phyloP scores from a whole-genome alignment of 2,329 filamentous ascomycete species.

The Fusarium ramigenum region DNA sequence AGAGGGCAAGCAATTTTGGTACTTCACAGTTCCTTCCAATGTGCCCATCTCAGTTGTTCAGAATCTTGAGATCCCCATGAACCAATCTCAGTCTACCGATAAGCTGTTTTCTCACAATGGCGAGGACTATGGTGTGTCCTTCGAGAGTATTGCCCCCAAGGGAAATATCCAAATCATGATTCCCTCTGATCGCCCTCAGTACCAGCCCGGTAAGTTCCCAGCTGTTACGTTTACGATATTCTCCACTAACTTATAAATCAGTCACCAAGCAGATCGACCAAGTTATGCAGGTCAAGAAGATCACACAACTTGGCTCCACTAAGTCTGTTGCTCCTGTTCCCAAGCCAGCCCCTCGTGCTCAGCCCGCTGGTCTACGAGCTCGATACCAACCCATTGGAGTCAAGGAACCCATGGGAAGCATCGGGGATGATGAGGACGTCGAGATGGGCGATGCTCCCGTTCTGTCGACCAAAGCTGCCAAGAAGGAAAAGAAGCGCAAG shows the following conservation, averaged over 20 bases:
- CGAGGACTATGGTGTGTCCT: conserved; percentile 68
- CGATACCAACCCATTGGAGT: conserved; percentile 75
- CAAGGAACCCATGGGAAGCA: conserved; percentile 46
- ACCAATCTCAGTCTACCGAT: conserved; percentile 61
- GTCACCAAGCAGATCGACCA: conserved; percentile 59
- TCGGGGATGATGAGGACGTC: conserved; percentile 58
- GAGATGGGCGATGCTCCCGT: conserved; percentile 56
- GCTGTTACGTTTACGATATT: neutral
- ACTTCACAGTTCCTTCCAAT: conserved; percentile 77
- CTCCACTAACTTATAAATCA: conserved; percentile 25
- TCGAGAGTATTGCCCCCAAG: conserved; percentile 61
- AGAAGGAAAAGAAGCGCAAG: conserved; percentile 49
- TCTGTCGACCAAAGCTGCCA: conserved; percentile 37
- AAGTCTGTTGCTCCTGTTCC: conserved; percentile 54
- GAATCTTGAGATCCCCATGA: conserved; percentile 68
- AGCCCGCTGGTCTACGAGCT: conserved; percentile 73
- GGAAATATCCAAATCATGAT: conserved; percentile 68
- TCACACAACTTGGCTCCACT: conserved; percentile 63
- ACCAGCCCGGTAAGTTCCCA: conserved; percentile 60
- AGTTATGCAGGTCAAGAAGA: conserved; percentile 72
- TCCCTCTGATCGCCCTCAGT: conserved; percentile 65
- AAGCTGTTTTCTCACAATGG: conserved; percentile 70
- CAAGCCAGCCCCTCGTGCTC: conserved; percentile 65
- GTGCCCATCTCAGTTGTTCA: conserved; percentile 74
- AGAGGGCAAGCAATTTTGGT: conserved; percentile 80